phyloP scores from a whole-genome alignment of 2,329 filamentous ascomycete species.

The Pestalotiopsis sp. region DNA sequence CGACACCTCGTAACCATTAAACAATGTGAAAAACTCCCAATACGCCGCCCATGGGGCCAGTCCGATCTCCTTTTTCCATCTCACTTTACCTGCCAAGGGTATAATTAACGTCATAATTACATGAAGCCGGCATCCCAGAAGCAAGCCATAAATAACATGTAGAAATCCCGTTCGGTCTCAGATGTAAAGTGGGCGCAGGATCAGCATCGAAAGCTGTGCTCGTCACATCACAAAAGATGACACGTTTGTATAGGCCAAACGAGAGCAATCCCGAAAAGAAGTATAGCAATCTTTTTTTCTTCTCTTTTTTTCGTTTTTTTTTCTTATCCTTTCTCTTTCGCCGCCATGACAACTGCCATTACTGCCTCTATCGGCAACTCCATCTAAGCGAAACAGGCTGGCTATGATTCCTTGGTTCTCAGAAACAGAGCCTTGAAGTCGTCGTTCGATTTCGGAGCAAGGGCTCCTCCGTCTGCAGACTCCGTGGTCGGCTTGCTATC shows the following conservation, averaged over 20 bases:
- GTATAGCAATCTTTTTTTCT: slow-evolving; percentile 2
- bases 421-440: slow-evolving; percentile 61
- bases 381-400: not conserved
- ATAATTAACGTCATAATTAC: slow-evolving; percentile 14
- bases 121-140: slow-evolving; percentile 4
- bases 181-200: not conserved
- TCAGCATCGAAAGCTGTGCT: not conserved
- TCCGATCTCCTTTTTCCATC: slow-evolving; percentile 7
- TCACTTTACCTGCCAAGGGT: slow-evolving; percentile 10
- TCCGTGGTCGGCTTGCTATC: slow-evolving; percentile 11
- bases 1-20: not conserved
- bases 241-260: not conserved
- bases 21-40: not conserved
- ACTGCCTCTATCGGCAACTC: not conserved
- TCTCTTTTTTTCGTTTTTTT: not conserved
- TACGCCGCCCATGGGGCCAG: slow-evolving; percentile 4
- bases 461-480: slow-evolving; percentile 22
- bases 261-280: slow-evolving; percentile 2
- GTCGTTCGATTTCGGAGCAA: slow-evolving; percentile 52
- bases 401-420: slow-evolving; percentile 19
- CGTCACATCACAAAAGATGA: not conserved
- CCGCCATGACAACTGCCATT: not conserved
- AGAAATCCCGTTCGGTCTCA: not conserved
- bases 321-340: not conserved
- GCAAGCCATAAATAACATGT: slow-evolving; percentile 5